Evolutionary conservation across 495 filamentous ascomycete species (phyloP), one percentile per base, ranked within the genome.

Genomic region (Xylaria intraflava): DNA sequence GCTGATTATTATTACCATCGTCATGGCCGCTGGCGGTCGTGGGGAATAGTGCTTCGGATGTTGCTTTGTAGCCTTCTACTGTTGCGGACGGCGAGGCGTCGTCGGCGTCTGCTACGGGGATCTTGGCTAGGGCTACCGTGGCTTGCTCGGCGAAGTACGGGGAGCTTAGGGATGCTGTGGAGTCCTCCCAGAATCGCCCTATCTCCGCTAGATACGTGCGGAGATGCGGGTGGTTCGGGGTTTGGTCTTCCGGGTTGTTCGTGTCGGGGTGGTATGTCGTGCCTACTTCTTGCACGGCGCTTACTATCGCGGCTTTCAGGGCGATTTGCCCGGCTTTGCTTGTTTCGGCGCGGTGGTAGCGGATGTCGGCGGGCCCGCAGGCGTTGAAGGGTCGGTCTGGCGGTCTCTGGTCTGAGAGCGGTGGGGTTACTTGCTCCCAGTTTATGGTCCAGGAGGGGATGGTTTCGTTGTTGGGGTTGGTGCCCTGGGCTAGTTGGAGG

Each of bases 151-250:
- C 46, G 12, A 51, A 50, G 22, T 56, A 56, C 20, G 53, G 53
- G 30, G 53, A 56, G 24, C 42, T 51, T n/a, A 50, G 33, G n/a
- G 53, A 50, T 30, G 46, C 53, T 14, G 53, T 56, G 1, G 53
- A 56, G 2, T 56, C 53, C 22, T 56, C 53, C 53, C 53, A 56
- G 40, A 56, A 50, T 3, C 40, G 39, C 24, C 26, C 44, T 26
- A 56, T 56, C 11, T 56, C 46, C 0, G 53, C 26, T 14, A 56
- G 23, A 26, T 56, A 56, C 1, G 36, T 26, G 19, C 52, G 52
- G 14, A 47, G 44, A 16, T n/a, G 17, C 24, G n/a, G n/a, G n/a
- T n/a, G n/a, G n/a, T n/a, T n/a, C n/a, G n/a, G n/a, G n/a, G n/a
- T n/a, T n/a, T n/a, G n/a, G n/a, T n/a, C n/a, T n/a, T 41, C 23